Percentiles rank a stretch among this genome's conserved stretches.
phyloP scores from a whole-genome alignment of 2,329 filamentous ascomycete genomes.

The Nemania diffusa region DNA sequence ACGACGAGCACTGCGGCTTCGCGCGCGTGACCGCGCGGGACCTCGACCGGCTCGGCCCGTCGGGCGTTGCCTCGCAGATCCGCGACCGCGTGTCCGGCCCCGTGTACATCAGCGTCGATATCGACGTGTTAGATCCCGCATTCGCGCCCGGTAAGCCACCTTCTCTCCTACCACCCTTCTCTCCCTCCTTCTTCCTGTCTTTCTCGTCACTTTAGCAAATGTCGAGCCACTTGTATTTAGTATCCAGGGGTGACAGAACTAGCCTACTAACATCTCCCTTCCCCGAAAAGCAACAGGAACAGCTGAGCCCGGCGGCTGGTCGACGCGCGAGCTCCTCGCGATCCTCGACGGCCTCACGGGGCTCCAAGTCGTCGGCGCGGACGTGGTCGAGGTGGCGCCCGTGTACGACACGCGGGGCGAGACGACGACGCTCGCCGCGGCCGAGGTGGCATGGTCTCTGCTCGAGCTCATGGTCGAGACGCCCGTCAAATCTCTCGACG shows the following conservation, averaged over 20 bases:
- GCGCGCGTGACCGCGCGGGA: conserved; percentile 68
- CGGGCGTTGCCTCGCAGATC: conserved; percentile 72
- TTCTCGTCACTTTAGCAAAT: too few species aligned
- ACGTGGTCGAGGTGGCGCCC: conserved; percentile 83
- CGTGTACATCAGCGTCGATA: conserved; percentile 80
- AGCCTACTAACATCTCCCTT: conserved; percentile 7
- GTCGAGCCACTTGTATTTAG: too few species aligned
- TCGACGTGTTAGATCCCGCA: conserved; percentile 81
- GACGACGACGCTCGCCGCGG: conserved; percentile 76
- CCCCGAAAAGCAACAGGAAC: conserved; percentile 72
- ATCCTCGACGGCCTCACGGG: conserved; percentile 77
- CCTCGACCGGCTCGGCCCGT: conserved; percentile 75
- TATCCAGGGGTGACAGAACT: not conserved
- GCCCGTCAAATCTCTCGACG: conserved; percentile 42
- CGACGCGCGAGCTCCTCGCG: conserved; percentile 78
- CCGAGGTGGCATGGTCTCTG: conserved; percentile 78
- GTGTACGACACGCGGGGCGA: conserved; percentile 80
- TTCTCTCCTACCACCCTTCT: not conserved
- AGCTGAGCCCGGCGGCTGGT: conserved; percentile 84
- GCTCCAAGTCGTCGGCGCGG: conserved; percentile 78
- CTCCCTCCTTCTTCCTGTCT: not conserved
- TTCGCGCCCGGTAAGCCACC: conserved; percentile 64
- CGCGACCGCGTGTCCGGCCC: conserved; percentile 64
- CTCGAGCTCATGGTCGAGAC: conserved; percentile 70
- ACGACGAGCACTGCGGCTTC: conserved; percentile 69